Evolutionary conservation across 2,329 filamentous ascomycete species (phyloP).

Genomic region (Fusarium sacchari): DNA sequence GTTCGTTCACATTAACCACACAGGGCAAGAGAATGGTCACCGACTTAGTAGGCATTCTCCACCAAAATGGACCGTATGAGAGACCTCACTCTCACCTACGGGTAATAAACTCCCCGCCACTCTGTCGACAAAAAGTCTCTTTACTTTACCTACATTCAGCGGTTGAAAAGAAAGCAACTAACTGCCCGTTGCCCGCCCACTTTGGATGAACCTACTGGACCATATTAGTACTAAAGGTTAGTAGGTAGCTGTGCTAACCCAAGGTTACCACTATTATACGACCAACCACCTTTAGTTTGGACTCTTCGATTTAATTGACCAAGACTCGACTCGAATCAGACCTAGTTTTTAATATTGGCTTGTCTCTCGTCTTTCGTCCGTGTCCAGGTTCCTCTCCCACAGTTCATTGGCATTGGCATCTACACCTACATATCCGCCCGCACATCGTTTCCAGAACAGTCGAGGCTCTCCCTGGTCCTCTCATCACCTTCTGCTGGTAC

Average conservation of each 20-base stretch:
- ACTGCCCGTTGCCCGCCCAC: background rate
- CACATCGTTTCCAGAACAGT: slow-evolving; percentile 16
- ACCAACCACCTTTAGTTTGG: slow-evolving; percentile 36
- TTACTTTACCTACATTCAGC: slow-evolving; percentile 10
- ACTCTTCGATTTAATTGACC: background rate
- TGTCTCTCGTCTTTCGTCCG: slow-evolving; percentile 6
- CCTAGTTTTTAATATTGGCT: slow-evolving; percentile 4
- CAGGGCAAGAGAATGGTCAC: slow-evolving; percentile 6
- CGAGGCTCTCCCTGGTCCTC: slow-evolving; percentile 1
- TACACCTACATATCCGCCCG: background rate
- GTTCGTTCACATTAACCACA: background rate
- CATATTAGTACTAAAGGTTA: background rate
- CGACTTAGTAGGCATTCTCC: background rate
- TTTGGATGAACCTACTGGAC: background rate
- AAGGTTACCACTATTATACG: slow-evolving; percentile 29
- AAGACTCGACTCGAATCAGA: slow-evolving; percentile 1
- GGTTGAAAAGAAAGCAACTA: slow-evolving; percentile 1
- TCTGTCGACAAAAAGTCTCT: slow-evolving; percentile 36
- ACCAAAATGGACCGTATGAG: background rate
- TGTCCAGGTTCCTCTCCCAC: slow-evolving; percentile 17
- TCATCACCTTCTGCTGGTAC: background rate
- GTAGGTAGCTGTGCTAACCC: background rate
- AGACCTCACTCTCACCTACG: slow-evolving; percentile 27
- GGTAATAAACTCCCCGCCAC: slow-evolving; percentile 23
- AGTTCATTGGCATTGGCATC: slow-evolving; percentile 18